Evolutionary conservation across 1,139 yeast genomes (phyloP).

Genomic region (Kodamaea arcana): DNA sequence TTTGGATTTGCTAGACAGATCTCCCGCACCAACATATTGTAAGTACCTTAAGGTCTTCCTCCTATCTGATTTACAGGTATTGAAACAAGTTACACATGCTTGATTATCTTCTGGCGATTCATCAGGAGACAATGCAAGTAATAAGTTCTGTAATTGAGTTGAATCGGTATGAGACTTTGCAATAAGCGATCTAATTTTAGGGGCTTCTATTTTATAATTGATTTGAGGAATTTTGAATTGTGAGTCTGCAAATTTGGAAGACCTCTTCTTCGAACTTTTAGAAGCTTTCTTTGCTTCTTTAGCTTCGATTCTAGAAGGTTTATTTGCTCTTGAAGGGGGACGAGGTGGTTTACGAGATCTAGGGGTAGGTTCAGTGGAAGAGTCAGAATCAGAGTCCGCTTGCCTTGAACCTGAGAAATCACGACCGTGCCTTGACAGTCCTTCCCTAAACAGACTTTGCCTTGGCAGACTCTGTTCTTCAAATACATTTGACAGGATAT

Average conservation of each 20-base stretch:
- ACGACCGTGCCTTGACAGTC: no score
- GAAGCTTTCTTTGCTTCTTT: conserved; percentile 11
- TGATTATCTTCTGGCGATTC: conserved; percentile 61
- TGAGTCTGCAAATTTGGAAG: conserved; percentile 45
- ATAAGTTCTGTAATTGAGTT: conserved; percentile 63
- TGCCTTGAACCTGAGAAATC: neutral
- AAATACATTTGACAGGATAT: conserved; percentile 10
- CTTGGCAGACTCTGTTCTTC: conserved; percentile 8
- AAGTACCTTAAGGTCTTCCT: conserved; percentile 74
- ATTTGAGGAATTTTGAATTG: conserved; percentile 63
- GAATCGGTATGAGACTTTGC: conserved; percentile 78
- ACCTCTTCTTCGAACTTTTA: conserved; percentile 10
- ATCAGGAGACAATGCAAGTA: conserved; percentile 51
- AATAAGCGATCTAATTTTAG: conserved; percentile 62
- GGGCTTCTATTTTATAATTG: conserved; percentile 67
- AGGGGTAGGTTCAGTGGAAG: no score
- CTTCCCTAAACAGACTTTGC: no score
- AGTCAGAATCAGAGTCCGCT: no score
- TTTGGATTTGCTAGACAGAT: conserved; percentile 24
- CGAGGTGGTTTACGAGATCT: conserved; percentile 4
- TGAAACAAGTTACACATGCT: conserved; percentile 58
- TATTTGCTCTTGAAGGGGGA: conserved; percentile 7
- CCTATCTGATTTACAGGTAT: conserved; percentile 71
- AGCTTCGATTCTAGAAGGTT: conserved; percentile 3
- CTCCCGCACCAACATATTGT: conserved; percentile 68